phyloP scores from a whole-genome alignment of 345 rosid genomes.

The Turnera subulata region DNA sequence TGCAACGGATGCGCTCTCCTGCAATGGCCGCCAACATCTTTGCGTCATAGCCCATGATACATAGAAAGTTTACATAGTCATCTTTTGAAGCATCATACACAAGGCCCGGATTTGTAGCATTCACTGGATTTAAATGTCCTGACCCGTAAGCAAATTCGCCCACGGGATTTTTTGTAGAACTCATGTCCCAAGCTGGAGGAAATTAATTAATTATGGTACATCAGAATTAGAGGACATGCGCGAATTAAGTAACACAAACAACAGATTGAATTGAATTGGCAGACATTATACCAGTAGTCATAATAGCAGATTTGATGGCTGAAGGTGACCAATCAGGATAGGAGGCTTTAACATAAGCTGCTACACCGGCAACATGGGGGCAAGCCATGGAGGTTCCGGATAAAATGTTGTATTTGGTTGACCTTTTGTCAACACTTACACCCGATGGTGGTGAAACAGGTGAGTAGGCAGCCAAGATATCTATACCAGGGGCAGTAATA shows the following conservation, averaged over 20 bases:
- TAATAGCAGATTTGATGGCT: slow-evolving; percentile 9
- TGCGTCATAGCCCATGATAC: slow-evolving; percentile 31
- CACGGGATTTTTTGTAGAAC: slow-evolving; percentile 13
- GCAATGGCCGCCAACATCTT: slow-evolving; percentile 15
- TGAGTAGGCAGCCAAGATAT: slow-evolving; percentile 37
- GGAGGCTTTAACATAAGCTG: slow-evolving; percentile 20
- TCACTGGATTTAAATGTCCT: slow-evolving; percentile 49
- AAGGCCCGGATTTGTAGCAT: too few relatives aligned
- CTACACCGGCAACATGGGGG: slow-evolving; percentile 31
- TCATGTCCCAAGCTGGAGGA: slow-evolving; percentile 42
- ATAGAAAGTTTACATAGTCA: too few relatives aligned
- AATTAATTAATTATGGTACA: too few relatives aligned
- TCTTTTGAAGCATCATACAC: too few relatives aligned
- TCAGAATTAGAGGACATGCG: too few relatives aligned
- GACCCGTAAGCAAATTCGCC: slow-evolving; percentile 54
- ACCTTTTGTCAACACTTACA: slow-evolving; percentile 10
- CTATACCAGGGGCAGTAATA: slow-evolving; percentile 37
- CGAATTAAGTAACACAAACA: too few relatives aligned
- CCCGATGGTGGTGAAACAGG: slow-evolving; percentile 2
- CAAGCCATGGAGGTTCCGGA: slow-evolving; percentile 48
- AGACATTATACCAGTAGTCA: slow-evolving; percentile 16
- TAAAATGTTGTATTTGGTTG: slow-evolving; percentile 19
- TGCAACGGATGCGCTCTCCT: slow-evolving; percentile 35
- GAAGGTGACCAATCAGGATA: slow-evolving; percentile 42
- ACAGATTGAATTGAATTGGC: too few relatives aligned